phyloP scores from a whole-genome alignment of 78 protist species.

The Dictyostelium intermedium region DNA sequence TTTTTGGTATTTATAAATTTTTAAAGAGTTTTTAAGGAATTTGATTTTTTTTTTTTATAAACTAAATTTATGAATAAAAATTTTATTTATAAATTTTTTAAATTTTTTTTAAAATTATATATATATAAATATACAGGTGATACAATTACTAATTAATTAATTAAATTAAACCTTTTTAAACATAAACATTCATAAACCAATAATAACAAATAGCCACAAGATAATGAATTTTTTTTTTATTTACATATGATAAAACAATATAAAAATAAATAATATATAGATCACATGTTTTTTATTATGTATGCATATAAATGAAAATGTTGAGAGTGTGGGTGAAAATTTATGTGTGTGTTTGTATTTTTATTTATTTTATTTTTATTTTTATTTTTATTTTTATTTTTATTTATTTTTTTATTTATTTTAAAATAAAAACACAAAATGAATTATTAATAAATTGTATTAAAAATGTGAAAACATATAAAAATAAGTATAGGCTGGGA shows the following conservation, averaged over 20 bases:
- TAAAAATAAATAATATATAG: not conserved
- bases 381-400: not conserved
- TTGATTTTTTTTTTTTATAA: too few species aligned
- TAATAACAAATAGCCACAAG: not conserved
- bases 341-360: too few species aligned
- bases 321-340: too few species aligned
- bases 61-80: not conserved
- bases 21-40: not conserved
- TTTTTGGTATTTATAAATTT: too few species aligned
- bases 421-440: not conserved
- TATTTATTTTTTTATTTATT: too few species aligned
- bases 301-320: too few species aligned
- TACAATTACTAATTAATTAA: not conserved
- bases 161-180: not conserved
- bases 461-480: too few species aligned
- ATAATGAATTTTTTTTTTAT: not conserved
- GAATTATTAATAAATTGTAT: not conserved
- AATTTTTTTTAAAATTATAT: not conserved
- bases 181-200: not conserved
- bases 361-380: not conserved
- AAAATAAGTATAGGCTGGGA: not conserved
- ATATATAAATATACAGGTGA: not conserved
- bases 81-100: not conserved
- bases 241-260: not conserved
- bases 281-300: too few species aligned